Conservation (phyloP, 1,284 basidiomycete genomes). For the Irpex rosettiformis region DNA sequence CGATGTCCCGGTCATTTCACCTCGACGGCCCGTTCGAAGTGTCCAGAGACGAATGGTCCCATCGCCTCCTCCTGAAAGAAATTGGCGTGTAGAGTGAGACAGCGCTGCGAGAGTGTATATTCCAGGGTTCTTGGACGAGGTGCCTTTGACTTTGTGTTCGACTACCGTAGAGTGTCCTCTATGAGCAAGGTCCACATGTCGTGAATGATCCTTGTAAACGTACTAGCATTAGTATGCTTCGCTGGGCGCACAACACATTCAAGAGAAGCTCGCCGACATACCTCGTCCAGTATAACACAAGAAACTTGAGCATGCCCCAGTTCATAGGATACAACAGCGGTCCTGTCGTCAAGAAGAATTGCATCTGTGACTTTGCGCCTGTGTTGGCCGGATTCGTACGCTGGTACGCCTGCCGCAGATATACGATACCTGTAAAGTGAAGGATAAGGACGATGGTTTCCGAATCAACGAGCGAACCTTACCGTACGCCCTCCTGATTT, state of each 20-base stretch:
- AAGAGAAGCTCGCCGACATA: conserved; percentile 8
- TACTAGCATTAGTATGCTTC: too few species aligned
- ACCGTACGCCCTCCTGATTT: conserved; percentile 22
- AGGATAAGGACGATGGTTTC: background rate
- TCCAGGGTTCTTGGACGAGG: conserved; percentile 29
- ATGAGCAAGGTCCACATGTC: conserved; percentile 27
- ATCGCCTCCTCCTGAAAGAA: conserved; percentile 44
- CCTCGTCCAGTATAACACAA: conserved; percentile 32
- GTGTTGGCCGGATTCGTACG: conserved; percentile 18
- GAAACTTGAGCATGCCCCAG: conserved; percentile 37
- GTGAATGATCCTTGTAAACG: conserved; percentile 12
- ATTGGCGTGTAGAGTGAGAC: conserved; percentile 26
- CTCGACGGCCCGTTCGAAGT: conserved; percentile 14
- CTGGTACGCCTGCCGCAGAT: conserved; percentile 40
- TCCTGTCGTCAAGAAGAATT: conserved; percentile 36
- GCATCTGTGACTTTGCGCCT: conserved; percentile 36
- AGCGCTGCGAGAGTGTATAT: conserved; percentile 37
- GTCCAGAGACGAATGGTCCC: conserved; percentile 39
- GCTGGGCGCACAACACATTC: background rate
- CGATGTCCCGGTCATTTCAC: conserved; percentile 6
- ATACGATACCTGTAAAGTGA: conserved; percentile 32
- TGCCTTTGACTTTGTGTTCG: conserved; percentile 18
- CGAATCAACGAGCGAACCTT: conserved; percentile 8
- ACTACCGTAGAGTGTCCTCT: conserved; percentile 24
- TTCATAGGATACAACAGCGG: conserved; percentile 42